A percentile compares a stretch with the other conserved stretches of the same genome.
Evolutionary conservation across 1,284 basidiomycete genomes (phyloP).

Genomic region (Cryptococcus sp.): DNA sequence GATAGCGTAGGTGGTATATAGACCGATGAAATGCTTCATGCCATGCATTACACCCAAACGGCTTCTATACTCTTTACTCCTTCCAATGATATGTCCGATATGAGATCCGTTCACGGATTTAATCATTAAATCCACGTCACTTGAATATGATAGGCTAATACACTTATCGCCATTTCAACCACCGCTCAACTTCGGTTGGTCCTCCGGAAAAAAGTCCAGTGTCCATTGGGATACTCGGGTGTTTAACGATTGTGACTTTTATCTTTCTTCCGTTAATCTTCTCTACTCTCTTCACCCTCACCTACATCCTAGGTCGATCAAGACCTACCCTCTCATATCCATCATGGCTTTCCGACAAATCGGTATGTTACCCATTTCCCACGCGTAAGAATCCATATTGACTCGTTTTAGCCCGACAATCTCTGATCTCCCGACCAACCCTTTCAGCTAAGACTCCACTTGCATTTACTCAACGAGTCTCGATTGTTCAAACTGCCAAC

Average conservation of each 20-base stretch:
- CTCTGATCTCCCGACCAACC: conserved; percentile 21
- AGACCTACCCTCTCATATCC: neutral
- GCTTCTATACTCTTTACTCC: no score
- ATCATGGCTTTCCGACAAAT: conserved; percentile 39
- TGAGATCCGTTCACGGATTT: no score
- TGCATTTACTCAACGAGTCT: neutral
- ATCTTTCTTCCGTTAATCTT: neutral
- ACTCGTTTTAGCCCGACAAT: conserved; percentile 21
- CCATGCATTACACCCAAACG: no score
- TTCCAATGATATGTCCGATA: no score
- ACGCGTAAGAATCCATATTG: conserved; percentile 1
- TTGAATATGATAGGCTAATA: no score
- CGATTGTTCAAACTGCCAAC: neutral
- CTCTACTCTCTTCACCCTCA: neutral
- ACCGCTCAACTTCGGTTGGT: no score
- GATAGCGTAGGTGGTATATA: no score
- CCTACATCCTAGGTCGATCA: neutral
- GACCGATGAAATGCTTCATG: no score
- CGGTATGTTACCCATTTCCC: conserved; percentile 20
- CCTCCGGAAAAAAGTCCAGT: no score
- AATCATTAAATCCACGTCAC: no score
- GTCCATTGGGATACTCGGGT: no score
- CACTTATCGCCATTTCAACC: no score
- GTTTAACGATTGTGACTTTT: neutral
- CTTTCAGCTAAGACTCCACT: neutral